Evolutionary conservation across 2,329 filamentous ascomycete genomes (phyloP).

Genomic region (Xylariaceae sp.): DNA sequence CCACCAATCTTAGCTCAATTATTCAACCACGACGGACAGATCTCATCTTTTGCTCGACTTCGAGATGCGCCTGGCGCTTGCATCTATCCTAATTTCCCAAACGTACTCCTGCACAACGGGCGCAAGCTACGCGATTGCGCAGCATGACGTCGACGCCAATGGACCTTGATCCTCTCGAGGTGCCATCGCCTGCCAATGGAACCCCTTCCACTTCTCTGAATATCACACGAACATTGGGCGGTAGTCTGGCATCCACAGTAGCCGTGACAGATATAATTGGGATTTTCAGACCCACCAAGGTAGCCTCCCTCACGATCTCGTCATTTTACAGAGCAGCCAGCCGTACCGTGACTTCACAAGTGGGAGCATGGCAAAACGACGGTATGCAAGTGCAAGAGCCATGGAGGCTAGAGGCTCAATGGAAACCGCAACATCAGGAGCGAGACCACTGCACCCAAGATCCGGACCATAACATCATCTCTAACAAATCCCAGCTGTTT

Average conservation of each 20-base stretch:
- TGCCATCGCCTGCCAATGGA: slow-evolving; percentile 35
- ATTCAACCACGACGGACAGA: too few relatives aligned
- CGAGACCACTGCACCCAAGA: background rate
- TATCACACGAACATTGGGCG: slow-evolving; percentile 44
- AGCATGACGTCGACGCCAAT: slow-evolving; percentile 53
- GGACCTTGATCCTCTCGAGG: slow-evolving; percentile 48
- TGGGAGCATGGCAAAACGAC: too few relatives aligned
- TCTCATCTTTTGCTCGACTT: too few relatives aligned
- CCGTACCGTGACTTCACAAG: too few relatives aligned
- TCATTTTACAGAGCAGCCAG: slow-evolving; percentile 1
- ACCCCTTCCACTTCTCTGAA: slow-evolving; percentile 37
- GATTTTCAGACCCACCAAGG: slow-evolving; percentile 75
- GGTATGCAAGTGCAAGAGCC: background rate
- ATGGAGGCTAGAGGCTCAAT: background rate
- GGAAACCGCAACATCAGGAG: background rate
- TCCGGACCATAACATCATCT: background rate
- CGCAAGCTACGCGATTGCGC: background rate
- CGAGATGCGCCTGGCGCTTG: too few relatives aligned
- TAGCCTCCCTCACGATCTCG: slow-evolving; percentile 32
- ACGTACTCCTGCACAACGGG: too few relatives aligned
- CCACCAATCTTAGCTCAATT: background rate
- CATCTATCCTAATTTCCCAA: too few relatives aligned
- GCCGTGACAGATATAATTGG: slow-evolving; percentile 75
- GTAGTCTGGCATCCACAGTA: slow-evolving; percentile 44
- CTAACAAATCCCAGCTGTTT: slow-evolving; percentile 47